phyloP scores from a whole-genome alignment of 1,284 basidiomycete genomes.

The Pseudozyma hubeiensis region DNA sequence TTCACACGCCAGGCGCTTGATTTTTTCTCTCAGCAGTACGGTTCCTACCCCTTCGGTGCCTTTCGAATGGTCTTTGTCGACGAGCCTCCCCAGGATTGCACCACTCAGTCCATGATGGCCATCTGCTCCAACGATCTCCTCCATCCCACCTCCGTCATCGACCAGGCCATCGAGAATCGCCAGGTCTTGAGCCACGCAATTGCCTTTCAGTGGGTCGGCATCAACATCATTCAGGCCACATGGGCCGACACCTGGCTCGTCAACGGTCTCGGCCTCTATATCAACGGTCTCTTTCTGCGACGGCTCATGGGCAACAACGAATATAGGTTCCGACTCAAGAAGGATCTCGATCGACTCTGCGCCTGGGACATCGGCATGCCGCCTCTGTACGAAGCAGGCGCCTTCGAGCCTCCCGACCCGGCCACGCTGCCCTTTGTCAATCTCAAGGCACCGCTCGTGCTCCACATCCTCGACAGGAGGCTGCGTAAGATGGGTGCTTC shows the following conservation, averaged over 20 bases:
- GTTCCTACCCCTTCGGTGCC: conserved; percentile 92
- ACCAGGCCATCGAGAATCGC: conserved; percentile 91
- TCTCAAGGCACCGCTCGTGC: conserved; percentile 91
- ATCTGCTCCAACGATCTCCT: conserved; percentile 85
- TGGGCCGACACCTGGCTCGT: conserved; percentile 97
- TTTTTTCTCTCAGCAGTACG: conserved; percentile 90
- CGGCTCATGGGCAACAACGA: conserved; percentile 95
- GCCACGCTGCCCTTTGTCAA: conserved; percentile 79
- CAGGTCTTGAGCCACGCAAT: conserved; percentile 83
- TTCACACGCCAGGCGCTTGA: conserved; percentile 89
- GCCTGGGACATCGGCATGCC: conserved; percentile 88
- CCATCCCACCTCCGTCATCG: conserved; percentile 88
- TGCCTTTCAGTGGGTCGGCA: conserved; percentile 95
- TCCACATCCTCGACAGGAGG: conserved; percentile 93
- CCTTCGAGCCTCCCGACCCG: conserved; percentile 75
- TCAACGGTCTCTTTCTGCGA: conserved; percentile 87
- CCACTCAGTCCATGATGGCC: conserved; percentile 86
- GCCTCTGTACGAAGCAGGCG: conserved; percentile 90
- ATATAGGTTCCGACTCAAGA: conserved; percentile 92
- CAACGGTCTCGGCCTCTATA: conserved; percentile 89
- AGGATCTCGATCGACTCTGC: conserved; percentile 94
- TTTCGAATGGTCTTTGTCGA: conserved; percentile 97
- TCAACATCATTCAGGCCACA: conserved; percentile 94
- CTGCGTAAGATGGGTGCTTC: conserved; percentile 95
- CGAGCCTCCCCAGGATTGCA: conserved; percentile 76